These are phyloP conservation scores for Hypseocharis bilobata DNA, from an alignment of 441 rosid species.

Conservation along the genomic window DNA sequence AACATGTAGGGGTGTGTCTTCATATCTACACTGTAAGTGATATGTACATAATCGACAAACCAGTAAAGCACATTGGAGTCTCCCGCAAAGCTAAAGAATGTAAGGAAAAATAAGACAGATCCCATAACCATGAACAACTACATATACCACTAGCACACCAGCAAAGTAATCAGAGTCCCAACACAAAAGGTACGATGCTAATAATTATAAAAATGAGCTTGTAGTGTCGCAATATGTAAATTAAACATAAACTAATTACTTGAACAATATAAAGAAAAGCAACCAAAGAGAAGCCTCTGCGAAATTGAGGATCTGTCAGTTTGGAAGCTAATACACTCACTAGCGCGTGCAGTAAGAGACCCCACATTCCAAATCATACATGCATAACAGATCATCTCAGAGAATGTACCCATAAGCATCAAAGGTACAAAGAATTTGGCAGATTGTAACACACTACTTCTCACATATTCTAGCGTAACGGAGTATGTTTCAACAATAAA, in stretches of 20 bases:
- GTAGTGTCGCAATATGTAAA: not conserved
- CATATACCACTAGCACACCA: not conserved
- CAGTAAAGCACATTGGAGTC: not conserved
- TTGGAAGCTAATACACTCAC: not conserved
- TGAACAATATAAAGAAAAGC: not conserved
- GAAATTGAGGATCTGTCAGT: not conserved
- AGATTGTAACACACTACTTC: not conserved
- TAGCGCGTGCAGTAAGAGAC: not conserved
- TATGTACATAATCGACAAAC: not conserved
- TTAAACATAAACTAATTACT: not conserved
- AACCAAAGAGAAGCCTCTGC: not conserved
- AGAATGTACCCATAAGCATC: not conserved
- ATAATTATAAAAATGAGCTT: not conserved
- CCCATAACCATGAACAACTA: not conserved
- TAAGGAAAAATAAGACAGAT: not conserved
- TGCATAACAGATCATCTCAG: not conserved
- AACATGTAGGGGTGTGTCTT: not conserved
- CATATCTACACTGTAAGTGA: not conserved
- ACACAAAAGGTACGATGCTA: not conserved
- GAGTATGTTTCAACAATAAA: not conserved
- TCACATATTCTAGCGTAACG: slow-evolving; percentile 1
- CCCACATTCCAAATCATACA: not conserved
- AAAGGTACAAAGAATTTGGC: not conserved
- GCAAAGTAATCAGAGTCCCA: not conserved
- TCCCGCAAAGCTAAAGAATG: not conserved